A percentile compares a stretch with the other conserved stretches of the same genome.
Evolutionary conservation across 2,329 filamentous ascomycete genomes (phyloP).

Genomic region (Colletotrichum lupini): DNA sequence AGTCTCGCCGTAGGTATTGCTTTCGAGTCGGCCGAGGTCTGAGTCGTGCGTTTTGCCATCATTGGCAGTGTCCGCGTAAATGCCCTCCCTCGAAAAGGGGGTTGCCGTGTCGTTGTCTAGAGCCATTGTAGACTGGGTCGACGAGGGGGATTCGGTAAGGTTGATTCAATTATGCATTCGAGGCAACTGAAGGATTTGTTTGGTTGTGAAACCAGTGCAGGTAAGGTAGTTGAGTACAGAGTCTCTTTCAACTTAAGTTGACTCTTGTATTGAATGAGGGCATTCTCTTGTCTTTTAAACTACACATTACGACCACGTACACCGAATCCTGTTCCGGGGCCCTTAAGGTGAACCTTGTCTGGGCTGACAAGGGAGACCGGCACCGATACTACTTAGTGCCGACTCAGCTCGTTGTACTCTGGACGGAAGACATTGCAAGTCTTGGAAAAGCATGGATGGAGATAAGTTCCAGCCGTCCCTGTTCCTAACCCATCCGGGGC

Average conservation of each 20-base stretch:
- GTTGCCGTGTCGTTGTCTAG: background rate
- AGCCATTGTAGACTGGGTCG: background rate
- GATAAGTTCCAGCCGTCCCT: background rate
- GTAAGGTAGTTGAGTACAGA: background rate
- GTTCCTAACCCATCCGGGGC: background rate
- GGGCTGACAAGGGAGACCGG: background rate
- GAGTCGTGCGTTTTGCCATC: background rate
- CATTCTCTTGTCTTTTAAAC: background rate
- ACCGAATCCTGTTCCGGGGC: background rate
- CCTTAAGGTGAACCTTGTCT: background rate
- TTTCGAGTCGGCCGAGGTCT: background rate
- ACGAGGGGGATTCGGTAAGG: background rate
- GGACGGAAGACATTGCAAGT: background rate
- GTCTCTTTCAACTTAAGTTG: background rate
- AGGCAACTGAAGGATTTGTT: background rate
- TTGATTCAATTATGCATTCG: background rate
- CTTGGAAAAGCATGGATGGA: background rate
- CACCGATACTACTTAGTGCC: background rate
- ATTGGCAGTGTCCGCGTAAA: background rate
- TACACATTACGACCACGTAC: background rate
- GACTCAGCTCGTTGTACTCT: background rate
- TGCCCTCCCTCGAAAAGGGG: background rate
- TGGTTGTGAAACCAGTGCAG: background rate
- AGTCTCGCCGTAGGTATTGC: background rate
- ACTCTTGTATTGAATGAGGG: background rate